Percentiles rank a stretch among this genome's conserved stretches.
phyloP scores from a whole-genome alignment of 345 rosid species.

The Citrus sinensis region DVS_A1.0 CM039163.1:43955501-43956000 shows the following conservation, averaged over 20 bases:
- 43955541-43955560: slow-evolving; percentile 70
- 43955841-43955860: slow-evolving; percentile 81
- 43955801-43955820: slow-evolving; percentile 54
- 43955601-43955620: slow-evolving; percentile 90
- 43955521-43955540: slow-evolving; percentile 58
- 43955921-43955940: slow-evolving; percentile 78
- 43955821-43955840: slow-evolving; percentile 56
- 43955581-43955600: slow-evolving; percentile 86
- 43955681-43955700: background rate
- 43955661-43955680: background rate
- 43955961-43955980: slow-evolving; percentile 86
- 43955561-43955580: slow-evolving; percentile 88
- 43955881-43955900: slow-evolving; percentile 84
- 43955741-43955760: background rate
- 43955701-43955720: background rate
- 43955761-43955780: background rate
- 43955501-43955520: slow-evolving; percentile 55
- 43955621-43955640: slow-evolving; percentile 66
- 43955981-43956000: slow-evolving; percentile 90
- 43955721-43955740: background rate
- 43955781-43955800: slow-evolving; percentile 93
- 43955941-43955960: slow-evolving; percentile 94
- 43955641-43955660: no score
- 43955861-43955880: slow-evolving; percentile 96
- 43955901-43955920: slow-evolving; percentile 74